These are phyloP conservation scores for Brasilioporus rufonigricans DNA, from an alignment of 768 basidiomycete species.

Conservation along the genomic window DNA sequence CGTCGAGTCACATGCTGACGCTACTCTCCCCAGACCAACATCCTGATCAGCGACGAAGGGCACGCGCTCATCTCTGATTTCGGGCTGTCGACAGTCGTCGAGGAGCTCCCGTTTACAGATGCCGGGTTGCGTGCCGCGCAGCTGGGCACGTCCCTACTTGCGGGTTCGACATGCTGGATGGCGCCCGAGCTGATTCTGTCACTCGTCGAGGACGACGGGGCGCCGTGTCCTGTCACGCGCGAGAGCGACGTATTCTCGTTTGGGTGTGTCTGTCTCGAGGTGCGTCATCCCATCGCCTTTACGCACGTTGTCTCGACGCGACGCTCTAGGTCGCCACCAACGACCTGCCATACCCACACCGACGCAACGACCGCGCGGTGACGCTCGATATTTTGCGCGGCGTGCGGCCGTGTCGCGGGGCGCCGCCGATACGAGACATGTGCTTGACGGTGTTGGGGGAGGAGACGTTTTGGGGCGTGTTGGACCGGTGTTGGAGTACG, in stretches of 20 bases:
- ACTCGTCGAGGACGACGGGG: conserved; percentile 45
- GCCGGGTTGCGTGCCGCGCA: conserved; percentile 21
- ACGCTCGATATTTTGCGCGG: conserved; percentile 54
- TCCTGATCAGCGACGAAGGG: conserved; percentile 52
- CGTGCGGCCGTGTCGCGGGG: conserved; percentile 42
- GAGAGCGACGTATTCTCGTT: conserved; percentile 61
- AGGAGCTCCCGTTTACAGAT: conserved; percentile 43
- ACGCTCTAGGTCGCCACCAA: conserved; percentile 46
- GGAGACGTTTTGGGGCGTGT: conserved; percentile 41
- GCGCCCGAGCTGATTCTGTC: conserved; percentile 56
- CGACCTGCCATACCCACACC: conserved; percentile 49
- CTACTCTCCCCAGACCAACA: conserved; percentile 43
- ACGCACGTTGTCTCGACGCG: neutral
- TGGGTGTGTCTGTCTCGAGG: conserved; percentile 59
- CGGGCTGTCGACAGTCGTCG: conserved; percentile 56
- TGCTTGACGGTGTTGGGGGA: conserved; percentile 18
- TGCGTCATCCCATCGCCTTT: conserved; percentile 13
- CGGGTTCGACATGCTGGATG: conserved; percentile 38
- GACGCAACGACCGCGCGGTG: conserved; percentile 55
- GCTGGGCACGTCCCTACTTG: conserved; percentile 31
- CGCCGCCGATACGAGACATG: conserved; percentile 20
- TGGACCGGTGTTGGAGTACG: conserved; percentile 47
- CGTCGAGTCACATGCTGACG: neutral
- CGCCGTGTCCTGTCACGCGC: conserved; percentile 44
- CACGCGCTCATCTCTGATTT: conserved; percentile 59